Percentiles rank a stretch among this genome's conserved stretches.
Conservation (phyloP, 768 basidiomycete genomes). For the Phylloporus sp. region DNA sequence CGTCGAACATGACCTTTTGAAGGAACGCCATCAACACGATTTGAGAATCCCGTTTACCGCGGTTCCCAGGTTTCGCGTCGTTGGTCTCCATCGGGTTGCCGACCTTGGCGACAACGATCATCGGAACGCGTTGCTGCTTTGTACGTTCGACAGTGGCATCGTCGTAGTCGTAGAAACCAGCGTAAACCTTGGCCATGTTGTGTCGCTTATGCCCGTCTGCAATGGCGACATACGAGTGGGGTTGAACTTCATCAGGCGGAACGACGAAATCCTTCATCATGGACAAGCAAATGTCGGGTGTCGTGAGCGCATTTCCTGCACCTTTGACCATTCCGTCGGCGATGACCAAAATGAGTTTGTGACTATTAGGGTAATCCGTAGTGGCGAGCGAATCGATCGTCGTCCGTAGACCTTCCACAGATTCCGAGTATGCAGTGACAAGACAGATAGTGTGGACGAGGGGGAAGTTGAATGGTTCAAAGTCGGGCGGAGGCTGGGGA, state of each 20-base stretch:
- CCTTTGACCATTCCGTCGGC: conserved; percentile 99
- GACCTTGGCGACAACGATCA: conserved; percentile 92
- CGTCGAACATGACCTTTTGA: conserved; percentile 99
- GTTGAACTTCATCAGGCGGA: conserved; percentile 75
- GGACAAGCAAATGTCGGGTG: conserved; percentile 86
- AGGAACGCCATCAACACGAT: conserved; percentile 97
- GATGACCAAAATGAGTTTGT: conserved; percentile 93
- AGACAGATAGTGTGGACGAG: conserved; percentile 91
- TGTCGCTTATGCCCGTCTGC: conserved; percentile 99
- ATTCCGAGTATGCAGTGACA: conserved; percentile 98
- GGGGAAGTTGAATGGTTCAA: conserved; percentile 94
- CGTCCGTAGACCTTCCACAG: conserved; percentile 90
- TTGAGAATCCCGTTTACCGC: conserved; percentile 98
- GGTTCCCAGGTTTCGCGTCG: conserved; percentile 94
- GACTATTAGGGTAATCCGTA: conserved; percentile 96
- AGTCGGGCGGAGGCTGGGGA: conserved; percentile 86
- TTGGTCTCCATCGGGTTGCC: conserved; percentile 88
- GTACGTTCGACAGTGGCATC: conserved; percentile 80
- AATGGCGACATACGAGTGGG: conserved; percentile 96
- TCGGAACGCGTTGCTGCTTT: conserved; percentile 96
- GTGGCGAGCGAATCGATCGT: conserved; percentile 98
- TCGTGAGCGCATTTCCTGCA: conserved; percentile 80
- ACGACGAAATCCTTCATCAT: conserved; percentile 98
- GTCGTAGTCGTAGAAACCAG: conserved; percentile 96
- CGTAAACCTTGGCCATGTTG: conserved; percentile 98